Conservation (phyloP, 805 yeast genomes). For the Zygotorulaspora florentina region DNA sequence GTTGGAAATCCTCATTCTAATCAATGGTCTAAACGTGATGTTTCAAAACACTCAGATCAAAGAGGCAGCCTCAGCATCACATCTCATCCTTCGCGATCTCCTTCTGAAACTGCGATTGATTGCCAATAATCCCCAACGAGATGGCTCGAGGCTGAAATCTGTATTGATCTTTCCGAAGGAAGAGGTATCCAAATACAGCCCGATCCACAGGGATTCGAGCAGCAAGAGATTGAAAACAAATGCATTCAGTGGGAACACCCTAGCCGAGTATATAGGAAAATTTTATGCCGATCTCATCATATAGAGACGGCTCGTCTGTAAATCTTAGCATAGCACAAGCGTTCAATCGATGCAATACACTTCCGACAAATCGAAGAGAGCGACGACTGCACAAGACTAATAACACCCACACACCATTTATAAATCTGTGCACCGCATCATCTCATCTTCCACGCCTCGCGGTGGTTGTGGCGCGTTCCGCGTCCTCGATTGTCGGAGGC, state of each 20-base stretch:
- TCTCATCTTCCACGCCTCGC: too few species aligned
- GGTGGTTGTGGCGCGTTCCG: too few species aligned
- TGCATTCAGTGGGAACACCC: conserved; percentile 20
- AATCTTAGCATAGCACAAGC: too few species aligned
- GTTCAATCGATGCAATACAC: too few species aligned
- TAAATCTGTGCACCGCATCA: too few species aligned
- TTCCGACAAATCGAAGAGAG: too few species aligned
- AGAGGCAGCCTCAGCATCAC: conserved; percentile 18
- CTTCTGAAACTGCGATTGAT: conserved; percentile 22
- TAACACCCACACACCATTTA: too few species aligned
- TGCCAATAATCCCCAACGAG: conserved; percentile 14
- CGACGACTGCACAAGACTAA: too few species aligned
- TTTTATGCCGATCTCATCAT: conserved; percentile 24
- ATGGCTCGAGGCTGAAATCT: conserved; percentile 8
- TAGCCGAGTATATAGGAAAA: conserved; percentile 25
- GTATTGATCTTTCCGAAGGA: conserved; percentile 14
- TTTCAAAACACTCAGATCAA: conserved; percentile 25
- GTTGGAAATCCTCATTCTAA: conserved; percentile 11
- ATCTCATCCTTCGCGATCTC: conserved; percentile 20
- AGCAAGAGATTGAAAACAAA: conserved; percentile 14
- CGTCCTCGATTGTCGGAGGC: too few species aligned
- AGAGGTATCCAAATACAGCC: conserved; percentile 7
- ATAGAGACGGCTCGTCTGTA: neutral
- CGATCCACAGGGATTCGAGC: neutral
- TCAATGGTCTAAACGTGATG: conserved; percentile 30